Conservation (phyloP, 1,284 basidiomycete species). For the Amylostereum chailletii region DNA sequence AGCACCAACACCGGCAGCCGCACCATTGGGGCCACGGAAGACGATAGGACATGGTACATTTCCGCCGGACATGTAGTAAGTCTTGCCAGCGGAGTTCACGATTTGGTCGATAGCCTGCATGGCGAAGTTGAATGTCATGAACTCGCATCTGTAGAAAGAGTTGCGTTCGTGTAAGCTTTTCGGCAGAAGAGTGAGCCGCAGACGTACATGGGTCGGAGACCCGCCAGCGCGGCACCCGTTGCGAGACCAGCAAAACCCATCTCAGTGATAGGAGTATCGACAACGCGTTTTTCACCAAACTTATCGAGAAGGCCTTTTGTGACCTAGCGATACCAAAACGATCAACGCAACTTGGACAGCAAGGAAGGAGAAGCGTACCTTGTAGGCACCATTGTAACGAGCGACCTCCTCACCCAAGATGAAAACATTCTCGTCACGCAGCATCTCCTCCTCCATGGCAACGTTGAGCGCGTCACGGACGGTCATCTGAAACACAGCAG, state of each 20-base stretch:
- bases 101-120: slow-evolving; percentile 99
- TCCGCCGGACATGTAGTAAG: slow-evolving; percentile 99
- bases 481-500: slow-evolving; percentile 64
- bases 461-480: slow-evolving; percentile 96
- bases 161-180: slow-evolving; percentile 1
- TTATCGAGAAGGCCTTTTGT: slow-evolving; percentile 99
- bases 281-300: slow-evolving; percentile 97
- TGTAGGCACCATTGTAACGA: slow-evolving; percentile 99
- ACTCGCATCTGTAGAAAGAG: slow-evolving; percentile 73
- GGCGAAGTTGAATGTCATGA: slow-evolving; percentile 97
- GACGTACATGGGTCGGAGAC: slow-evolving; percentile 82
- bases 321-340: slow-evolving; percentile 43
- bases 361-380: slow-evolving; percentile 42
- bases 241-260: slow-evolving; percentile 98
- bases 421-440: slow-evolving; percentile 92
- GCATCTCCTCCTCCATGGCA: slow-evolving; percentile 99
- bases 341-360: background rate
- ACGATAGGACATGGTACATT: slow-evolving; percentile 97
- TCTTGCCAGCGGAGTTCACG: slow-evolving; percentile 99
- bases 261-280: slow-evolving; percentile 97
- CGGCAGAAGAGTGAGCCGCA: slow-evolving; percentile 1
- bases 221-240: slow-evolving; percentile 89
- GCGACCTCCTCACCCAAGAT: slow-evolving; percentile 98
- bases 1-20: slow-evolving; percentile 92
- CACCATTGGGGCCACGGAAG: slow-evolving; percentile 99